A percentile compares a stretch with the other conserved stretches of the same genome.
These are phyloP conservation scores for Cladosporium sp. DNA, from an alignment of 2,329 filamentous ascomycete genomes.

Conservation along the genomic window DNA sequence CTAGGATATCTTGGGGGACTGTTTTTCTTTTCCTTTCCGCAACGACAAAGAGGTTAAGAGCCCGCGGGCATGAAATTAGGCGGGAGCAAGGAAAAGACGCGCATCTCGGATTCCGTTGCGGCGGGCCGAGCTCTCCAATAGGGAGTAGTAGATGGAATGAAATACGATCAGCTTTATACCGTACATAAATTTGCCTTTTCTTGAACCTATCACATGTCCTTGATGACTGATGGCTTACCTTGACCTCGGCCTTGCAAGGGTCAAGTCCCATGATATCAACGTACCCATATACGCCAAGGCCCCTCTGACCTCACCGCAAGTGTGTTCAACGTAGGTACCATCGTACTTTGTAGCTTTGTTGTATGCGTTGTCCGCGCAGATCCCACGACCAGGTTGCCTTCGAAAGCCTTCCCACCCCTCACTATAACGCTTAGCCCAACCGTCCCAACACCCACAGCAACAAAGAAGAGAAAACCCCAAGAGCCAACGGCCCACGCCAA, in stretches of 20 bases:
- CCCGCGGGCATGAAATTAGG: not conserved
- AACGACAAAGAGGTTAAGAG: constrained; percentile 5
- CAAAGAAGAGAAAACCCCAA: not conserved
- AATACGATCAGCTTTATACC: constrained; percentile 17
- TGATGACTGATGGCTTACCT: not conserved
- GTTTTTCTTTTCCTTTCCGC: constrained; percentile 9
- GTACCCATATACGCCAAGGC: constrained; percentile 12
- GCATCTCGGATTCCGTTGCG: constrained; percentile 12
- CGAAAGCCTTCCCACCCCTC: constrained; percentile 5
- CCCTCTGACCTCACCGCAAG: constrained; percentile 21
- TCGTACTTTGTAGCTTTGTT: not conserved
- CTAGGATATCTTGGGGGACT: constrained; percentile 16
- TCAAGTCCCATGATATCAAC: constrained; percentile 8
- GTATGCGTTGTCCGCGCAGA: constrained; percentile 18
- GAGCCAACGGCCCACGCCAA: not conserved
- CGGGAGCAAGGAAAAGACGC: not conserved
- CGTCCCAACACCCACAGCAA: not conserved
- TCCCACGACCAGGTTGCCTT: constrained; percentile 2
- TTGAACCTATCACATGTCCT: not conserved
- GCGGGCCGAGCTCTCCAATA: constrained; percentile 5
- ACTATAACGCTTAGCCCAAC: constrained; percentile 4
- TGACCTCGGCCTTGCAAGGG: constrained; percentile 1
- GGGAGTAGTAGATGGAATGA: constrained; percentile 13
- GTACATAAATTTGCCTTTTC: not conserved
- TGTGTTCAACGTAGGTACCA: not conserved